phyloP scores from a whole-genome alignment of 208 protist species.

The Wallacemonas sp. region DNA sequence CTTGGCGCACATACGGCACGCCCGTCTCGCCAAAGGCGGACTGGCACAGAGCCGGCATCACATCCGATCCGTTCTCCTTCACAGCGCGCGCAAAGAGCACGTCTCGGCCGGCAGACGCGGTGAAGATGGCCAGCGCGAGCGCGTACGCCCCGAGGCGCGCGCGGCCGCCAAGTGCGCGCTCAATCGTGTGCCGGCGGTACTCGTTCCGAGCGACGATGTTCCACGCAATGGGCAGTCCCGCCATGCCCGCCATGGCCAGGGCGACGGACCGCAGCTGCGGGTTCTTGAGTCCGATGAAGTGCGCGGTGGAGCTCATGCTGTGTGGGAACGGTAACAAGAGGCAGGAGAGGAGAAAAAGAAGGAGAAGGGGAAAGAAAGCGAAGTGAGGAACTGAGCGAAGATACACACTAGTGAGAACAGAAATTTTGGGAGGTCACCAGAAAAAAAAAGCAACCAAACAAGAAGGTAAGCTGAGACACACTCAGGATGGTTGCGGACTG shows the following conservation, averaged over 20 bases:
- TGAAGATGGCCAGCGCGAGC: slow-evolving; percentile 87
- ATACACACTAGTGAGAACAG: too few relatives aligned
- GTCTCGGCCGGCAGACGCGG: slow-evolving; percentile 63
- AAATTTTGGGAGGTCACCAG: too few relatives aligned
- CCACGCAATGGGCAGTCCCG: slow-evolving; percentile 78
- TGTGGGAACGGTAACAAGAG: background rate
- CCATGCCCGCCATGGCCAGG: slow-evolving; percentile 55
- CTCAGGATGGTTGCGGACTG: too few relatives aligned
- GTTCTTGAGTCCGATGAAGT: slow-evolving; percentile 3
- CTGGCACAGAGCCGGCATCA: slow-evolving; percentile 30
- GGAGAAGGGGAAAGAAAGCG: background rate
- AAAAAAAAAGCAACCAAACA: too few relatives aligned
- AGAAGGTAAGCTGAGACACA: too few relatives aligned
- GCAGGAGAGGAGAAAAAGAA: background rate
- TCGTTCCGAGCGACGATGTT: slow-evolving; percentile 91
- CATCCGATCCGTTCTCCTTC: slow-evolving; percentile 31
- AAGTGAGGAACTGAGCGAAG: too few relatives aligned
- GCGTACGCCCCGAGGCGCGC: slow-evolving; percentile 79
- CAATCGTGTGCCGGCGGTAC: slow-evolving; percentile 81
- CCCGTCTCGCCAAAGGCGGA: background rate
- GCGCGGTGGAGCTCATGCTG: slow-evolving; percentile 8
- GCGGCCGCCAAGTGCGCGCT: slow-evolving; percentile 34
- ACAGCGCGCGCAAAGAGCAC: slow-evolving; percentile 69
- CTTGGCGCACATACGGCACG: background rate
- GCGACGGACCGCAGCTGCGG: slow-evolving; percentile 45